Base-by-base conservation (phyloP, 2,329 filamentous ascomycete genomes). In the Fusarium pseudograminearum region DNA sequence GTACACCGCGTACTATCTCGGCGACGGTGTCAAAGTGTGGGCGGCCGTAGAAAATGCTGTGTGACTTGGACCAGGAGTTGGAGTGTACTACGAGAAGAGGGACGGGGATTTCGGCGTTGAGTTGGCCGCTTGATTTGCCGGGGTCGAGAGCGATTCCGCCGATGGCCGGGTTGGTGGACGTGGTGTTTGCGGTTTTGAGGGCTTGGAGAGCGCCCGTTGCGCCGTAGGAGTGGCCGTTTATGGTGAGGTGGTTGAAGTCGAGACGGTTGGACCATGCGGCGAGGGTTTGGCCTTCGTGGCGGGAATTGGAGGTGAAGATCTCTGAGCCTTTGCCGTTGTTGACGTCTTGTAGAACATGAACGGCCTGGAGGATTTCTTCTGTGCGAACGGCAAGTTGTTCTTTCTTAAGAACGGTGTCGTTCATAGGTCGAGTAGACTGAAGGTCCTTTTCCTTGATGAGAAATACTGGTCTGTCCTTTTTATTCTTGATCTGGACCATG, bases 191-290 rank as follows among this genome's bases (percentile, higher is more conserved):
- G 36, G 79, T 81, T 53, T 85, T 85, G n/a, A 91, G 80, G 5
- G 86, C 84, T 61, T 89, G 87, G 22, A 91, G 80, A 0, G 87
- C 89, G 4, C 87, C 84, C 0, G 90, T 91, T 3, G 89, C 89
- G 50, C 90, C 90, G 78, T 89, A 91, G 1, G 87, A 90, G 74
- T 91, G 89, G 0, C 89, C 89, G 5, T 81, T 86, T 11, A 91
- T 81, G 46, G 87, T 83, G 69, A 90, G 82, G 36, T 84, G 82
- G 31, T 83, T 78, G 26, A 81, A 68, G 74, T 90, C 83, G 9
- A 92, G 82, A 12, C 87, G 83, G 57, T 79, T 78, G 36, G 80
- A 76, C 83, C 89, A 91, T 18, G 78, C 77, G 5, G 79, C 71
- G 3, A 89, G 81, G 65, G 79, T 78, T 24, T 71, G 72, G 45